Evolutionary conservation across 306 rosid genomes (phyloP).

Genomic region (Morella rubra): DNA sequence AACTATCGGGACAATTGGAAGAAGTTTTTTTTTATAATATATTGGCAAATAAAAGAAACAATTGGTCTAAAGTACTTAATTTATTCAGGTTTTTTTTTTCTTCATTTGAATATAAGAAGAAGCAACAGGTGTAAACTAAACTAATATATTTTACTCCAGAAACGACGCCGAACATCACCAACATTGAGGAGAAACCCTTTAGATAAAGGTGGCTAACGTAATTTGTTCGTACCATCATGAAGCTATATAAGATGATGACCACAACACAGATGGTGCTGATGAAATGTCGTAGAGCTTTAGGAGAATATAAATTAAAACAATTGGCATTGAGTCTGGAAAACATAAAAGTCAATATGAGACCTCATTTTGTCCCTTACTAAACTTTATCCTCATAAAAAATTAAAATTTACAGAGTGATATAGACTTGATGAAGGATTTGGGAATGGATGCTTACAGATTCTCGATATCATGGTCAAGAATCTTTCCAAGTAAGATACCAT

Average conservation of each 20-base stretch:
- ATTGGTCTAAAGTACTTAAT: no score
- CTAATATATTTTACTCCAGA: no score
- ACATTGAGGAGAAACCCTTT: background rate
- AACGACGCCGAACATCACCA: conserved; percentile 7
- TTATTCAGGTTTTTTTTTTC: background rate
- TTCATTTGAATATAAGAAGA: background rate
- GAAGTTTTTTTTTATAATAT: no score
- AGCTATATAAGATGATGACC: background rate
- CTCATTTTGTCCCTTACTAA: background rate
- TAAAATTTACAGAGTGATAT: conserved; percentile 59
- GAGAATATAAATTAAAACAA: background rate
- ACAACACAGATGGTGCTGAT: conserved; percentile 7
- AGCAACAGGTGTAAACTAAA: background rate
- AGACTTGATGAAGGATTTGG: conserved; percentile 88
- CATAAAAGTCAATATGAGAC: background rate
- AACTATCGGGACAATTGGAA: background rate
- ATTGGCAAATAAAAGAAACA: no score
- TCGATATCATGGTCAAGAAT: conserved; percentile 95
- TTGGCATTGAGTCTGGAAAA: conserved; percentile 9
- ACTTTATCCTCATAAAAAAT: conserved; percentile 20
- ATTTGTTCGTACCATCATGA: conserved; percentile 28
- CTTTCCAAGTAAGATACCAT: conserved; percentile 72
- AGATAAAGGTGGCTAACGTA: conserved; percentile 11
- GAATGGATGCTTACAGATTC: conserved; percentile 91
- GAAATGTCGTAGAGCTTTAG: background rate